These are phyloP conservation scores for Dothistroma pini DNA, from an alignment of 2,329 filamentous ascomycete species.

Conservation along the genomic window DNA sequence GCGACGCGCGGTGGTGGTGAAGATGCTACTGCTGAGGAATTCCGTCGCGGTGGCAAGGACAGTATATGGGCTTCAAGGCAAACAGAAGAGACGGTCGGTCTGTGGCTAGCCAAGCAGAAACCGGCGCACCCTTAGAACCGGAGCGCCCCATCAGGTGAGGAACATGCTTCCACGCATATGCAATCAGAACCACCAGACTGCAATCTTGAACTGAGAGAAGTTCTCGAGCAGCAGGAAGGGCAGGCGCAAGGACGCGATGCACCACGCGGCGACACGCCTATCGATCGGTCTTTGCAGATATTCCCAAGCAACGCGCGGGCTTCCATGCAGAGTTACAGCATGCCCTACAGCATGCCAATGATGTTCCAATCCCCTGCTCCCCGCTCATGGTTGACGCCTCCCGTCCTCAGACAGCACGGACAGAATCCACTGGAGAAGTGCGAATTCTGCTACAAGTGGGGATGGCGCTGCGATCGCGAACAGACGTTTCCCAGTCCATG, in stretches of 20 bases:
- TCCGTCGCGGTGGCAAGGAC: slow-evolving; percentile 61
- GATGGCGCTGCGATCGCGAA: background rate
- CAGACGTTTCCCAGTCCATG: background rate
- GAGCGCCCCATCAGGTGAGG: background rate
- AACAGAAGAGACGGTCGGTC: slow-evolving; percentile 59
- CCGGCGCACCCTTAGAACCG: slow-evolving; percentile 6
- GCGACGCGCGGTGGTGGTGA: slow-evolving; percentile 56
- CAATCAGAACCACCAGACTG: background rate
- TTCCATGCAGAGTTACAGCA: too few relatives aligned
- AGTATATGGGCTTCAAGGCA: slow-evolving; percentile 61
- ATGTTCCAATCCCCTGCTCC: too few relatives aligned
- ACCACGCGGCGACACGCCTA: background rate
- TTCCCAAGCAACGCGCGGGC: background rate
- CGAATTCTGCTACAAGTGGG: background rate
- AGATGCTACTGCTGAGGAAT: slow-evolving; percentile 60
- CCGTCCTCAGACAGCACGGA: background rate
- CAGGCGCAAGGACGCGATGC: background rate
- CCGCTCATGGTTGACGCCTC: too few relatives aligned
- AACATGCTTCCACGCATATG: background rate
- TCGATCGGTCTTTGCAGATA: background rate
- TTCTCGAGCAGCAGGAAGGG: background rate
- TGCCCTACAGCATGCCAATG: too few relatives aligned
- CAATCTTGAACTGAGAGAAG: background rate
- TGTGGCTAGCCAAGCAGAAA: slow-evolving; percentile 48
- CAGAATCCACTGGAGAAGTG: background rate